These are phyloP conservation scores for Boletus smithii DNA, from an alignment of 1,284 basidiomycete genomes.

Conservation along the genomic window DNA sequence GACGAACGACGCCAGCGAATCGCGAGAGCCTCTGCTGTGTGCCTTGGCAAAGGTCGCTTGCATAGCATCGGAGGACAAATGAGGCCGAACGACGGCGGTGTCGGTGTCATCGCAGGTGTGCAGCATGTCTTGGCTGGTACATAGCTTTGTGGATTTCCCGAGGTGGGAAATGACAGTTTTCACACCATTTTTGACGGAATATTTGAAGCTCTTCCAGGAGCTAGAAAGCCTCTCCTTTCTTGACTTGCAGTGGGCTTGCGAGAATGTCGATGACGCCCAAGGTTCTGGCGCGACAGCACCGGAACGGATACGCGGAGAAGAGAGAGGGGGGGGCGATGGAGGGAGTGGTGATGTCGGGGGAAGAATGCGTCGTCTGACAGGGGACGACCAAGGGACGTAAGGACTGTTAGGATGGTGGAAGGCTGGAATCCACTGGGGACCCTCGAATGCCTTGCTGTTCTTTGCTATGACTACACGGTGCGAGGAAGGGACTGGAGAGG, in stretches of 20 bases:
- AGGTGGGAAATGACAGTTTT: slow-evolving; percentile 22
- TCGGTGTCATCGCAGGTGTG: slow-evolving; percentile 10
- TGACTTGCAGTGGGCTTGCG: slow-evolving; percentile 20
- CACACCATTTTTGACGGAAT: slow-evolving; percentile 23
- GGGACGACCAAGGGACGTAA: slow-evolving; percentile 44
- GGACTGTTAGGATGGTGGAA: slow-evolving; percentile 48
- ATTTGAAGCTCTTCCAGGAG: slow-evolving; percentile 32
- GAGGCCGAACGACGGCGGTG: neutral
- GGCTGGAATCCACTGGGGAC: slow-evolving; percentile 36
- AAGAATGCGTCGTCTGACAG: slow-evolving; percentile 39
- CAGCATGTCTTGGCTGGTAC: slow-evolving; percentile 12
- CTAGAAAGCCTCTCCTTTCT: slow-evolving; percentile 27
- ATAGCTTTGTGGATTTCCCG: slow-evolving; percentile 15
- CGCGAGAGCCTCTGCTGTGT: slow-evolving; percentile 4
- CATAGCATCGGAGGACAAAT: slow-evolving; percentile 1
- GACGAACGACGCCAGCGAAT: slow-evolving; percentile 26
- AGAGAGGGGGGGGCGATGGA: slow-evolving; percentile 25
- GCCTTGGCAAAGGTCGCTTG: neutral
- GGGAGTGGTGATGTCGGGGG: slow-evolving; percentile 30
- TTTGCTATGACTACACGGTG: slow-evolving; percentile 12
- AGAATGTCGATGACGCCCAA: slow-evolving; percentile 24
- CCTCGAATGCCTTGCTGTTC: slow-evolving; percentile 25
- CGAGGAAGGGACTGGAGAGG: slow-evolving; percentile 17
- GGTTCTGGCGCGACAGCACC: slow-evolving; percentile 43
- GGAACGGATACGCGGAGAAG: slow-evolving; percentile 34